Evolutionary conservation across 768 basidiomycete genomes (phyloP), one percentile per base, ranked within the genome.

Genomic region (Boletus huronensis): DNA sequence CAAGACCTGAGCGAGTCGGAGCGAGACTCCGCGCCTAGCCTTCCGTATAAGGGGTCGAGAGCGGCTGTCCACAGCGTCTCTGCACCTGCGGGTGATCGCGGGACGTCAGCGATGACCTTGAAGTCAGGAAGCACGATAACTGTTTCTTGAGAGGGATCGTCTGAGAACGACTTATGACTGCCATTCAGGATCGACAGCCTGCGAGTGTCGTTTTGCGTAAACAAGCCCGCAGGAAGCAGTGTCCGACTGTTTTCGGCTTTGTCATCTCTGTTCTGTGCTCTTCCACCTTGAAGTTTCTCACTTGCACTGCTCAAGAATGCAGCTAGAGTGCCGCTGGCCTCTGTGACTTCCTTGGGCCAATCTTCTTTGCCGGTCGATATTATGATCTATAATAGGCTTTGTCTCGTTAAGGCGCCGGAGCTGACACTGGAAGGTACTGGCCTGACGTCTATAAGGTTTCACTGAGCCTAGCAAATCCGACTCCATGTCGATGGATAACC

Each of bases 81-180:
- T 6, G 93, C 94, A 25, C 89, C 90, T 2, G 79, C 75, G 14
- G 67, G 53, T 0, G 85, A 79, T 32, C 83, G 76, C 23, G 81
- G 80, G 14, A 98, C 84, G 48, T 87, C 85, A 2, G 83, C 79
- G 28, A 95, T 80, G 43, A 93, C 78, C 60, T 85, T 93, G 76
- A 86, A 98, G 71, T 99, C 96, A 6, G 96, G 96, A 62, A 99
- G 83, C 2, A 98, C 81, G 40, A 99, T 77, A 17, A 95, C 89
- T 0, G 89, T 88, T 60, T 95, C 87, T 48, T 77, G 74, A 46
- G 81, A 76, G 34, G 79, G 67, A 49, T 84, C 79, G n/a, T 82
- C 84, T 6, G 68, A 65, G 47, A 93, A 72, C 7, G 88, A 83
- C 53, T 76, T 77, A 63, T 93, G 88, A 64, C 88, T 93, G 25